Evolutionary conservation across 192 early-diverging fungal species (phyloP), one percentile per base, ranked within the genome.

Genomic region (Rhizophagus sp.): DNA sequence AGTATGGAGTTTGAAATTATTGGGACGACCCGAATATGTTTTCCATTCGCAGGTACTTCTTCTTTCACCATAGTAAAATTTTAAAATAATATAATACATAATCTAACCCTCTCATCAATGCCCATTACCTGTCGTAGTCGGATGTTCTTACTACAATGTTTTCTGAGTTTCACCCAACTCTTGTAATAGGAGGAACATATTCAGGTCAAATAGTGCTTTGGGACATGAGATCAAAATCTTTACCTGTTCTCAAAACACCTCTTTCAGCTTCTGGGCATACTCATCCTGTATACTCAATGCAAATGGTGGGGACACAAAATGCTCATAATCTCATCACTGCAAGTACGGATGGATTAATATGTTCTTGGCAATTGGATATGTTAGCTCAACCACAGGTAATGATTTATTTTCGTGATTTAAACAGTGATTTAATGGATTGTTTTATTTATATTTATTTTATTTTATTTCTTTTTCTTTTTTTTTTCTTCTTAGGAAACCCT

Each of bases 321-420:
- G 97, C 97, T 5, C 95, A 98, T 84, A 92, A 96, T 83, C 85
- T 99, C 47, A 87, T 99, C 41, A 94, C 94, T 61, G 95, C 94
- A 27, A 95, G 93, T 69, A 97, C 95, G n/a, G 98, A 99, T 85
- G 98, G 98, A 11, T 86, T 96, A 72, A 92, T 98, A 19, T 99
- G 97, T 84, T 89, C 95, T 44, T 99, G 98, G 98, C 94, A 95
- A 83, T 86, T 99, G 81, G 97, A 99, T 84, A 98, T 97, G 95
- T 87, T 99, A n/a, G 95, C 95, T 8, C 94, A 96, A 77, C 98
- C 98, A 49, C 93, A 96, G 87, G 92, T 90, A 81, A 73, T 30
- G 0, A 2, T 66, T 25, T 3, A 1, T 33, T 65, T 27, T 66
- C 12, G 13, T 30, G 2, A 4, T 34, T 68, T 39, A 39, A 15